phyloP scores from a whole-genome alignment of 2,329 filamentous ascomycete species.

The Hypoxylon sp. region DNA sequence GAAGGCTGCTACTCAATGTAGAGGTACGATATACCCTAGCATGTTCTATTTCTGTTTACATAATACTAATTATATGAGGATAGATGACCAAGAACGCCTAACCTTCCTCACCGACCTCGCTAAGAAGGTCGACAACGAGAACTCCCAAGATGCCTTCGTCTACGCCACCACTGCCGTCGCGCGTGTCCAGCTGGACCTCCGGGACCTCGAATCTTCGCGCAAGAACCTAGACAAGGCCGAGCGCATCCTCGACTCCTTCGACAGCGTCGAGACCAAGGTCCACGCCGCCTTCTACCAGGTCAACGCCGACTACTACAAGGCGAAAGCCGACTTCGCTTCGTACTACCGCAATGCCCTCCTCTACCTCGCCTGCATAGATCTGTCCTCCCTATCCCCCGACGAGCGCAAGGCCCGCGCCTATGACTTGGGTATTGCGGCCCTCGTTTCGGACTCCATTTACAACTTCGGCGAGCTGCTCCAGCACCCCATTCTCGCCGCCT shows the following conservation, averaged over 20 bases:
- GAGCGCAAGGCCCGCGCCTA: constrained; percentile 90
- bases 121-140: constrained; percentile 90
- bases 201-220: constrained; percentile 84
- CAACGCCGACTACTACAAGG: constrained; percentile 95
- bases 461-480: constrained; percentile 99
- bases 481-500: constrained; percentile 92
- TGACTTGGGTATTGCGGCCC: constrained; percentile 90
- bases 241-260: constrained; percentile 89
- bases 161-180: constrained; percentile 94
- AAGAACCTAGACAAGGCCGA: constrained; percentile 91
- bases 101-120: constrained; percentile 86
- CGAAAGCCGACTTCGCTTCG: constrained; percentile 91
- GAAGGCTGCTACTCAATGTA: constrained; percentile 87
- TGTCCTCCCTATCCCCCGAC: constrained; percentile 77
- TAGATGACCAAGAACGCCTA: constrained; percentile 89
- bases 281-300: constrained; percentile 97
- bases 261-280: constrained; percentile 94
- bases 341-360: constrained; percentile 99
- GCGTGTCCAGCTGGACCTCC: constrained; percentile 84
- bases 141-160: constrained; percentile 95
- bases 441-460: constrained; percentile 96
- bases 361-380: constrained; percentile 95
- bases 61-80: background rate
- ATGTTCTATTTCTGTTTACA: background rate
- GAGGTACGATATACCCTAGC: constrained; percentile 65